Base-by-base conservation (phyloP, 306 rosid species). In the Vachellia collinsii region DNA sequence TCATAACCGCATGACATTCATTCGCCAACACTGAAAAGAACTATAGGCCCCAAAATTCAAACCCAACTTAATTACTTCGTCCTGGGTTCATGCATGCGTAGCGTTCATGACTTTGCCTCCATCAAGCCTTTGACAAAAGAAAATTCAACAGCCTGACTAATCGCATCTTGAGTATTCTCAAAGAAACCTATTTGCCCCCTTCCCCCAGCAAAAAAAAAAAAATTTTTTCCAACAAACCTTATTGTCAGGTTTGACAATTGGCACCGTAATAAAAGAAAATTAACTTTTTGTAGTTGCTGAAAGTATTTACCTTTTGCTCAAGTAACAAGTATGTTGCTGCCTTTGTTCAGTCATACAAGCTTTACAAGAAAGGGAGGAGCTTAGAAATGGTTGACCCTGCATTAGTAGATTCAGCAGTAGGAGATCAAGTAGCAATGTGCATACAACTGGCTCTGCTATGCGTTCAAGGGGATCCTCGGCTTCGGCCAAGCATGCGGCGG, bases 401-500 rank as follows among this genome's bases (percentile, higher is more conserved):
- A 17, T 66, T 95, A 46, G 94, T 88, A 66, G 41, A 85, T 34
- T 81, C 93, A 0, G 89, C 87, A 37, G 84, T 10, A 41, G 71
- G 79, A 0, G 99, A 93, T 29, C 93, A 92, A 83, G 90, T 92
- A 50, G 76, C 89, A 0, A 89, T 86, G 92, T 95, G 89, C 74
- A 75, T 83, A 70, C 80, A 83, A 20, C 62, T 87, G 10, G 89
- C 77, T 51, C 50, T 87, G 67, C 77, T 87, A 13, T 87, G 89
- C 51, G 67, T 81, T 1, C 98, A 95, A 81, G 91, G 99, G 0
- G 97, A 95, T 56, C 97, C 97, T 0, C 77, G 64, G 25, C 83
- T 86, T 4, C 95, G 99, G 8, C 99, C 97, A 4, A 83, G 72
- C 22, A 95, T 95, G 99, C 84, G 89, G 23, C 93, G 93, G 0